Conservation (phyloP, 2,329 filamentous ascomycete species). For the Colletotrichum brevisporum region DNA sequence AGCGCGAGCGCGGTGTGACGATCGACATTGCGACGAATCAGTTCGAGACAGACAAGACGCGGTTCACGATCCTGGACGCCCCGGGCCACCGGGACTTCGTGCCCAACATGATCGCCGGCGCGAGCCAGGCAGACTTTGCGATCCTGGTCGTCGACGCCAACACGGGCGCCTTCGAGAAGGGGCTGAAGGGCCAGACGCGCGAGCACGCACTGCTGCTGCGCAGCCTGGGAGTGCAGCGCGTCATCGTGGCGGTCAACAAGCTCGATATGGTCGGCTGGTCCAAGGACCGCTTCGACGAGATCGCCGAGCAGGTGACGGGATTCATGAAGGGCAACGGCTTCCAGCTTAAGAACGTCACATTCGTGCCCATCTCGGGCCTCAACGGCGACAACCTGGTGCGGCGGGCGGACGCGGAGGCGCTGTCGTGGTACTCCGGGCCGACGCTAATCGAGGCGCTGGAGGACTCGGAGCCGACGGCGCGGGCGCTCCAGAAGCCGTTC, state of each 20-base stretch:
- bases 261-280: conserved; percentile 91
- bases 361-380: conserved; percentile 91
- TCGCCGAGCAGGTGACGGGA: conserved; percentile 83
- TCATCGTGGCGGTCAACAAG: conserved; percentile 96
- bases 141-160: conserved; percentile 94
- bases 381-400: conserved; percentile 87
- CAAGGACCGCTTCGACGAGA: conserved; percentile 85
- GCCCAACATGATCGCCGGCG: conserved; percentile 98
- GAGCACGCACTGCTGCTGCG: conserved; percentile 92
- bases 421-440: conserved; percentile 84
- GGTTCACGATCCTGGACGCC: conserved; percentile 95
- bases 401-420: conserved; percentile 66
- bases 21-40: conserved; percentile 97
- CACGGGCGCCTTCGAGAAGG: conserved; percentile 92
- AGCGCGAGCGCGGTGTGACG: conserved; percentile 90
- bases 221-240: conserved; percentile 89
- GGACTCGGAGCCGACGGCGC: conserved; percentile 78
- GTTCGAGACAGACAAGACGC: conserved; percentile 89
- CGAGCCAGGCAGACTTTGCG: conserved; percentile 95
- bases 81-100: conserved; percentile 97
- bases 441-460: conserved; percentile 90
- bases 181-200: conserved; percentile 91
- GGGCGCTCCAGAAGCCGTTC: conserved; percentile 83
- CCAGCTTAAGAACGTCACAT: conserved; percentile 82
- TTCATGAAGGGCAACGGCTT: conserved; percentile 90